phyloP scores from a whole-genome alignment of 2,329 filamentous ascomycete genomes.

The Lasiodiplodia theobromae region DNA sequence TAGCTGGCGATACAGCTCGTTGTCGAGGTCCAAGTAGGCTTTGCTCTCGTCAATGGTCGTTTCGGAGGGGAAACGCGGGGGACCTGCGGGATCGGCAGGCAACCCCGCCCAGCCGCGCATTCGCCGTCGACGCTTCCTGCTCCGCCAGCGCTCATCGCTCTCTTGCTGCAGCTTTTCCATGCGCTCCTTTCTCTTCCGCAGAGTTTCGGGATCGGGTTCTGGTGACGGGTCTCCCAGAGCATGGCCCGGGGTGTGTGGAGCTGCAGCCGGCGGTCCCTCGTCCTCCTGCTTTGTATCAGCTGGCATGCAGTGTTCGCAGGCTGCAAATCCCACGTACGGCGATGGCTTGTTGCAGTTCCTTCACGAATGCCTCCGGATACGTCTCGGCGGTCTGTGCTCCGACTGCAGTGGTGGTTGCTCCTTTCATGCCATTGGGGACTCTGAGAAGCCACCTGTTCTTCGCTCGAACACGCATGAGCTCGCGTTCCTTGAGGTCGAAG shows the following conservation, averaged over 20 bases:
- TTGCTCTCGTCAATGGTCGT: slow-evolving; percentile 83
- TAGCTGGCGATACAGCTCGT: slow-evolving; percentile 67
- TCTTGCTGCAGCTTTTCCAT: slow-evolving; percentile 63
- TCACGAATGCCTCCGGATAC: slow-evolving; percentile 20
- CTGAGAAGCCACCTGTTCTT: slow-evolving; percentile 74
- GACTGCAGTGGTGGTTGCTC: slow-evolving; percentile 1
- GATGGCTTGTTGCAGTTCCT: slow-evolving; percentile 24
- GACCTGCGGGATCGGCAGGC: slow-evolving; percentile 71
- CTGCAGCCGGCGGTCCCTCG: background rate
- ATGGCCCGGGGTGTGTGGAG: background rate
- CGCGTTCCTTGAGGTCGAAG: slow-evolving; percentile 73
- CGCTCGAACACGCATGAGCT: slow-evolving; percentile 72
- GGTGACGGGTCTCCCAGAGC: slow-evolving; percentile 30
- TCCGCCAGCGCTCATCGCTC: slow-evolving; percentile 67
- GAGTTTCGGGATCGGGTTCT: slow-evolving; percentile 54
- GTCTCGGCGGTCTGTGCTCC: background rate
- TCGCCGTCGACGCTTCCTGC: slow-evolving; percentile 71
- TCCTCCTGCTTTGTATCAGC: background rate
- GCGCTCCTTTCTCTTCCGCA: slow-evolving; percentile 62
- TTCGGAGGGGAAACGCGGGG: slow-evolving; percentile 80
- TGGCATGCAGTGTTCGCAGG: background rate
- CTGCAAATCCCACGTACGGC: background rate
- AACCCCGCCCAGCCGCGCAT: slow-evolving; percentile 73
- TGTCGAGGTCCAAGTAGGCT: slow-evolving; percentile 70
- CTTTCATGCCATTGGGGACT: slow-evolving; percentile 65